These are phyloP conservation scores for Paxillus involutus DNA, from an alignment of 768 basidiomycete genomes.

Conservation along the genomic window DNA sequence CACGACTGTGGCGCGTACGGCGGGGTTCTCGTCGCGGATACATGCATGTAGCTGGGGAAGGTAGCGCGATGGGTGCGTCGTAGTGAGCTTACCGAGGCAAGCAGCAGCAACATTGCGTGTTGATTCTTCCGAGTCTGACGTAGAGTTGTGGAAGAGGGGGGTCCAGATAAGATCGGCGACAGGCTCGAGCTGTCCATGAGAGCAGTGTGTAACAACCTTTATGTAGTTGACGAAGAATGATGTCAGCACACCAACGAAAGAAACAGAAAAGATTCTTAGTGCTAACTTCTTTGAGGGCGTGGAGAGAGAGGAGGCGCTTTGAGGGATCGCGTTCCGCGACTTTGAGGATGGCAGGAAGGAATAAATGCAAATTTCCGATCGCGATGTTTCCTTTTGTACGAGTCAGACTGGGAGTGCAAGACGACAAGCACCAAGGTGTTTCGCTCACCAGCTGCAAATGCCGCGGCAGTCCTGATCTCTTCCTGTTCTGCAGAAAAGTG, in stretches of 20 bases:
- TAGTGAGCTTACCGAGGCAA: conserved; percentile 93
- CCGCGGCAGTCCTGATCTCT: conserved; percentile 86
- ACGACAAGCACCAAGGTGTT: background rate
- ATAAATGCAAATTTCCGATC: conserved; percentile 86
- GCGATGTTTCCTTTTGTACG: conserved; percentile 80
- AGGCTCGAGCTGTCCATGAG: conserved; percentile 77
- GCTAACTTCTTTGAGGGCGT: conserved; percentile 88
- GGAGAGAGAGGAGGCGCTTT: conserved; percentile 82
- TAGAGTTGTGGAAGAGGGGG: conserved; percentile 89
- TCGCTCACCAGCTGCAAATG: conserved; percentile 82
- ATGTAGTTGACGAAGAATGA: background rate
- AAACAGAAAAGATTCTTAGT: background rate
- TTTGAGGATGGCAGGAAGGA: conserved; percentile 83
- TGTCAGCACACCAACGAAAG: background rate
- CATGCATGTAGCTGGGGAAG: conserved; percentile 89
- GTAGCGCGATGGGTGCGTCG: conserved; percentile 87
- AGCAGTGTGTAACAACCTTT: conserved; percentile 90
- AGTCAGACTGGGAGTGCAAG: background rate
- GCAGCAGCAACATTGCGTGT: conserved; percentile 95
- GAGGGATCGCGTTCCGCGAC: conserved; percentile 72
- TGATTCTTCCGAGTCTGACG: conserved; percentile 80
- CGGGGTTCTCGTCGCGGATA: conserved; percentile 64
- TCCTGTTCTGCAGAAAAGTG: conserved; percentile 79
- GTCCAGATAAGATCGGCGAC: conserved; percentile 90
- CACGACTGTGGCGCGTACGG: conserved; percentile 83